Base-by-base conservation (phyloP, 352 stramenopile genomes). In the Globisporangium mamillatum region DNA sequence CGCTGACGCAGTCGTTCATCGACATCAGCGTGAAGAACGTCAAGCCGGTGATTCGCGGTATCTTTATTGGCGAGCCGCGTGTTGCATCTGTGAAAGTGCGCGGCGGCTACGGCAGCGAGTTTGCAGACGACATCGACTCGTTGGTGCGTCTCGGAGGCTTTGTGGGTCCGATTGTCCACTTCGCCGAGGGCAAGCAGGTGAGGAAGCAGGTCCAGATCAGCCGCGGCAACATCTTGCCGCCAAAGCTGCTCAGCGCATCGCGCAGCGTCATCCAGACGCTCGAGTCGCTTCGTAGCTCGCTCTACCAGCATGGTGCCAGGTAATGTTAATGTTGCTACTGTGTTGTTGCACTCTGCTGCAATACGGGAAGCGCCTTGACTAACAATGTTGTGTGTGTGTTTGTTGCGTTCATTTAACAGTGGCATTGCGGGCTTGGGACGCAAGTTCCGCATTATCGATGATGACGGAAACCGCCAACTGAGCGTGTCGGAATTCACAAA, bases 381-480 rank as follows among this genome's bases (percentile, higher is more conserved):
- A 18, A 48, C 29, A 5, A 9, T 4, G 22, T n/a, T 27, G 20
- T 46, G 25, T 46, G 16, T 24, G 22, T 24, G 22, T 24, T 24
- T 46, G 38, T 44, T 20, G 4, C 1, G 32, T 52, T 22, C 9
- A 8, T 20, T 20, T n/a, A 12, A 8, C 58, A 88, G 86, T 36
- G 85, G 87, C 1, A 91, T 94, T 63, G 80, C 82, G 25, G 82
- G 82, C 34, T 68, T 95, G 25, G 85, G 87, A 34, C 85, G 87
- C 68, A 95, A 95, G 72, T 93, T 97, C 70, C 86, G 89, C 24
- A 94, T 97, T 75, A 93, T 96, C 61, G 90, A 97, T 68, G 86
- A 97, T 67, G 86, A 96, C 64, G 86, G 87, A 50, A 94, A 96
- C 79, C 75, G 79, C 18, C 84, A 82, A 56, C 63, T 97, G 54